Conservation (phyloP, 257 asterid species). For the Jacaranda copaia region DNA sequence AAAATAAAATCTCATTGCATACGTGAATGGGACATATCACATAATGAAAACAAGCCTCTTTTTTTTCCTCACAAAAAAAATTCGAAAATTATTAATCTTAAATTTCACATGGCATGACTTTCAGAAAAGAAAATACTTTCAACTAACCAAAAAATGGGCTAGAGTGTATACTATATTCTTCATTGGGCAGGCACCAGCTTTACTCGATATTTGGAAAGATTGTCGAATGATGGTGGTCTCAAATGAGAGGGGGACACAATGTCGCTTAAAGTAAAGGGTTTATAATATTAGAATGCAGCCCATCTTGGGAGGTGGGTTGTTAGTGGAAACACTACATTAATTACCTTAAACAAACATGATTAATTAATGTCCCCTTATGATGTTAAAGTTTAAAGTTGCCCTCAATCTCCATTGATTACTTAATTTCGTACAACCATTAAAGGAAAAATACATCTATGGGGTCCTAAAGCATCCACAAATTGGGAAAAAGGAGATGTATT, state of each 20-base stretch:
- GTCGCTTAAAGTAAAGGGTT: conserved; percentile 56
- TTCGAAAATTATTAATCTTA: background rate
- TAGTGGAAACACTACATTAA: conserved; percentile 59
- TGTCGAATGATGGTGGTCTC: conserved; percentile 57
- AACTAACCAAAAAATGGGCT: conserved; percentile 24
- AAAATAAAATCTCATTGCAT: too few relatives aligned
- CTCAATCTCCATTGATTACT: conserved; percentile 32
- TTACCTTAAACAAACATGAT: conserved; percentile 43
- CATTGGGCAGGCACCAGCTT: conserved; percentile 36
- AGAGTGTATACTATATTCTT: conserved; percentile 26
- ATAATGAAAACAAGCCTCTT: too few relatives aligned
- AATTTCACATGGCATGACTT: conserved; percentile 38
- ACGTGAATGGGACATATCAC: too few relatives aligned
- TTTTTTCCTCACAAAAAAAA: background rate
- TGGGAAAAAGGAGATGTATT: conserved; percentile 25
- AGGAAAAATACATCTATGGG: background rate
- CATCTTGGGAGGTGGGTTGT: conserved; percentile 54
- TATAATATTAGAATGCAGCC: conserved; percentile 43
- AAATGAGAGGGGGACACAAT: conserved; percentile 61
- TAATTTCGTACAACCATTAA: conserved; percentile 32
- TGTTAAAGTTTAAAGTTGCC: conserved; percentile 23
- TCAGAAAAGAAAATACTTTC: conserved; percentile 37
- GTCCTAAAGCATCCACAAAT: conserved; percentile 21
- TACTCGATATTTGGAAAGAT: conserved; percentile 26
- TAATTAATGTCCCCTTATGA: conserved; percentile 34